These are phyloP conservation scores for Floccularia luteovirens DNA, from an alignment of 768 basidiomycete species.

Conservation along the genomic window DNA sequence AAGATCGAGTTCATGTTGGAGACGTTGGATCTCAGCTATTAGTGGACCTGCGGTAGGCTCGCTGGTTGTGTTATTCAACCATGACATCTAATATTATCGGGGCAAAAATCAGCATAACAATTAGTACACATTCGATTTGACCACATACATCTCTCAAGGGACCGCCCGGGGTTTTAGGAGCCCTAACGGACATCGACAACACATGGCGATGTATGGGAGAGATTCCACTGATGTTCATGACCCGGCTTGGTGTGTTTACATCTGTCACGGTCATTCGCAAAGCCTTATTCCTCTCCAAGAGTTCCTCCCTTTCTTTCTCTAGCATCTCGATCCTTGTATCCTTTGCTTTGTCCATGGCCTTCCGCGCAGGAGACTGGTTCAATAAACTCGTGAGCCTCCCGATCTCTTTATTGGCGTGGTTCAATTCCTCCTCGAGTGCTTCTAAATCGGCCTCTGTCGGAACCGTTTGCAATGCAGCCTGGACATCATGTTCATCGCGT, in stretches of 20 bases:
- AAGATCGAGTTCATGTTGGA: constrained; percentile 67
- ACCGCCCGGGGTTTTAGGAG: constrained; percentile 73
- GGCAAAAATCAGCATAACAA: constrained; percentile 3
- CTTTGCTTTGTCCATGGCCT: constrained; percentile 71
- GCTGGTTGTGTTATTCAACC: constrained; percentile 55
- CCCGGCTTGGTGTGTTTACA: constrained; percentile 50
- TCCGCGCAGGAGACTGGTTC: constrained; percentile 65
- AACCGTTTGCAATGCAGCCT: constrained; percentile 18
- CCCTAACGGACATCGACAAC: constrained; percentile 57
- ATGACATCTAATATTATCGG: constrained; percentile 63
- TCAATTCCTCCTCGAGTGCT: constrained; percentile 67
- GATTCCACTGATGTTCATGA: constrained; percentile 47
- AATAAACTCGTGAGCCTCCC: constrained; percentile 60
- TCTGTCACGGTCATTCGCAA: constrained; percentile 46
- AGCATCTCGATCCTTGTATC: constrained; percentile 71
- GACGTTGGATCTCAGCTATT: constrained; percentile 61
- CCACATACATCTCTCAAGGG: constrained; percentile 69
- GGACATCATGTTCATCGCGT: constrained; percentile 18
- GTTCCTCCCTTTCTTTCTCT: constrained; percentile 69
- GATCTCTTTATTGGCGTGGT: constrained; percentile 70
- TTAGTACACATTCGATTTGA: neutral
- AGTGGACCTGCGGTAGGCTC: constrained; percentile 56
- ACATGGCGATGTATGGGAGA: constrained; percentile 76
- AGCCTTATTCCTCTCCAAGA: constrained; percentile 62
- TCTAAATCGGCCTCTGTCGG: constrained; percentile 51